These are phyloP conservation scores for Mitragyna speciosa DNA, from an alignment of 257 asterid species.

Conservation along the genomic window DNA sequence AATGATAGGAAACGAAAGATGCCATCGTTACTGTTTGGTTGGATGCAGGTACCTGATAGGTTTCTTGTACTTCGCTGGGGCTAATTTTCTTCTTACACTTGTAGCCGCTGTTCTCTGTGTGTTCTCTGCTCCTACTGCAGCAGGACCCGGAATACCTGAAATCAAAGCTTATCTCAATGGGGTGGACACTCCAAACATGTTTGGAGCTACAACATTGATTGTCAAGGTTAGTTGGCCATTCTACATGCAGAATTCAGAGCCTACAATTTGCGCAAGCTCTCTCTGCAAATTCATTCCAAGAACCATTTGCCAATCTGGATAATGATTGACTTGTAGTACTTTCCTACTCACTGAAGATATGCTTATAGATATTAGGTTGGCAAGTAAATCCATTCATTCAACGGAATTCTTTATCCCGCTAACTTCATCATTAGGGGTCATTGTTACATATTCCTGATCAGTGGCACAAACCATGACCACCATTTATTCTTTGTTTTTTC, in stretches of 20 bases:
- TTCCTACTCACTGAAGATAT: background rate
- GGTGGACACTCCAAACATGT: conserved; percentile 87
- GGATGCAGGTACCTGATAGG: conserved; percentile 70
- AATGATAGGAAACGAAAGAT: background rate
- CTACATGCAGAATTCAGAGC: background rate
- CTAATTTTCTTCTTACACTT: conserved; percentile 56
- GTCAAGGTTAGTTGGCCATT: conserved; percentile 57
- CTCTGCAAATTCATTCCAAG: background rate
- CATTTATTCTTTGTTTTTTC: background rate
- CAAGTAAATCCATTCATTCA: background rate
- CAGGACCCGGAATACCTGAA: conserved; percentile 95
- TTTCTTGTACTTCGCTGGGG: conserved; percentile 47
- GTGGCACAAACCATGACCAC: background rate
- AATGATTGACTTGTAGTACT: background rate
- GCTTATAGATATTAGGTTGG: background rate
- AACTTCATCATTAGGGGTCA: background rate
- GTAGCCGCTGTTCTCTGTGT: conserved; percentile 72
- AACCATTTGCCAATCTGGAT: background rate
- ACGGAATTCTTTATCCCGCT: background rate
- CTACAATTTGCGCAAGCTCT: background rate
- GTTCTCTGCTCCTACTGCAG: conserved; percentile 87
- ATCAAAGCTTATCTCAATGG: conserved; percentile 94
- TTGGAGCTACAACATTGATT: conserved; percentile 73
- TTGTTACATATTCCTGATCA: no score
- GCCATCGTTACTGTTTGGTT: conserved; percentile 19